Evolutionary conservation across 345 rosid species (phyloP), one percentile per base, ranked within the genome.

Genomic region (Alliaria petiolata): DNA sequence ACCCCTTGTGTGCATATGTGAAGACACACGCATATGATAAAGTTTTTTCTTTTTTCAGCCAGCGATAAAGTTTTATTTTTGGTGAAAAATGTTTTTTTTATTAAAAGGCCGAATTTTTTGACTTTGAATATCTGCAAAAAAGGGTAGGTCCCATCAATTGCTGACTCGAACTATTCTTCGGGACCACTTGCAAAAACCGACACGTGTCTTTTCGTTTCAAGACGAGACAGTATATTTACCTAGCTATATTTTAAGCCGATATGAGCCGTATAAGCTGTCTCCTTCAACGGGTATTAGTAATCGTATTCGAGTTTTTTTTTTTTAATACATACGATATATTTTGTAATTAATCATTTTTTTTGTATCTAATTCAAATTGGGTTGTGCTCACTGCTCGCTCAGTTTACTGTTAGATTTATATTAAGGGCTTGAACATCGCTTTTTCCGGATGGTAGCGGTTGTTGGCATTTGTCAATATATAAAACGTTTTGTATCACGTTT

Each of bases 71-170:
- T 46, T 73, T 65, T 38, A 53, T 46, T 67, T 67, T 49, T 51
- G 20, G 40, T 35, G 11, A 57, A 75, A 71, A 52, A 43, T 52
- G 34, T 53, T 59, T 67, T 47, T n/a, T 40, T 31, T 28, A 47
- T 51, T 30, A 46, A 61, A 75, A 62, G 58, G 79, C 79, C 79
- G 74, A 75, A 43, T 35, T 61, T 43, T 44, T 67, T 67, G 74
- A 75, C 79, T 75, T 75, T 67, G 79, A 75, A 75, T 67, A 75
- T 68, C 79, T 75, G 69, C 74, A 7, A 47, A 66, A 44, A 17
- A 0, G 36, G 36, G 44, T 35, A 17, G 79, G 74, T 26, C 69
- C 74, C 56, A 67, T 33, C 3, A 52, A 35, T 45, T 67, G 69
- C 78, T 75, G 69, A 68, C 74, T 75, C 64, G 36, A 68, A 61